A percentile compares a stretch with the other conserved stretches of the same genome.
Evolutionary conservation across 768 basidiomycete genomes (phyloP).

Genomic region (Clavaria fumosa): DNA sequence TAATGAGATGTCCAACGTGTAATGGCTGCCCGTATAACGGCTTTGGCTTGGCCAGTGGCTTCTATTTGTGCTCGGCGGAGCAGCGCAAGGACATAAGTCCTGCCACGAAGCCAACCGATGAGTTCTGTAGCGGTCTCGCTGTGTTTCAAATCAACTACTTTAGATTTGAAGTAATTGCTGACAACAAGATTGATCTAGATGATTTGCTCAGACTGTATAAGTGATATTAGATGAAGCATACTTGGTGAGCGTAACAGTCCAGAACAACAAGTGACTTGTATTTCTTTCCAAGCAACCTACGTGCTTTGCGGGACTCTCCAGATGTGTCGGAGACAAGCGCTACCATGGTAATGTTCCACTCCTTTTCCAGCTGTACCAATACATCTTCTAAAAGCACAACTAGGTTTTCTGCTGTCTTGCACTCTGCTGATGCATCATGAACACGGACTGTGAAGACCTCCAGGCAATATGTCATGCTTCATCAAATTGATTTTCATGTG

Average conservation of each 20-base stretch:
- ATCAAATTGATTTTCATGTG: neutral
- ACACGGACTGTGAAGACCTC: slow-evolving; percentile 20
- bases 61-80: slow-evolving; percentile 14
- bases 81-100: slow-evolving; percentile 18
- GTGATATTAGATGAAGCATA: slow-evolving; percentile 3
- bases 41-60: slow-evolving; percentile 2
- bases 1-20: slow-evolving; percentile 20
- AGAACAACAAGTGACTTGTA: slow-evolving; percentile 15
- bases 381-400: slow-evolving; percentile 12
- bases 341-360: slow-evolving; percentile 17
- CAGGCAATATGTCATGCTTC: slow-evolving; percentile 1
- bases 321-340: slow-evolving; percentile 22
- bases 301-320: slow-evolving; percentile 21
- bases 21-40: slow-evolving; percentile 16
- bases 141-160: slow-evolving; percentile 11
- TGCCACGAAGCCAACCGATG: slow-evolving; percentile 24
- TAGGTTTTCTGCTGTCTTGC: slow-evolving; percentile 19
- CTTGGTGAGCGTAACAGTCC: slow-evolving; percentile 23
- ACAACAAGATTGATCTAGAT: slow-evolving; percentile 25
- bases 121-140: slow-evolving; percentile 19
- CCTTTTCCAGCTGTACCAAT: slow-evolving; percentile 11
- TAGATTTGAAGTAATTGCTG: slow-evolving; percentile 23
- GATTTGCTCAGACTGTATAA: neutral
- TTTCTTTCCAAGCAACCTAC: slow-evolving; percentile 8
- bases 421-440: slow-evolving; percentile 18